These are phyloP conservation scores for Solanum raphanifolium DNA, from an alignment of 257 asterid genomes.

Conservation along the genomic window DNA sequence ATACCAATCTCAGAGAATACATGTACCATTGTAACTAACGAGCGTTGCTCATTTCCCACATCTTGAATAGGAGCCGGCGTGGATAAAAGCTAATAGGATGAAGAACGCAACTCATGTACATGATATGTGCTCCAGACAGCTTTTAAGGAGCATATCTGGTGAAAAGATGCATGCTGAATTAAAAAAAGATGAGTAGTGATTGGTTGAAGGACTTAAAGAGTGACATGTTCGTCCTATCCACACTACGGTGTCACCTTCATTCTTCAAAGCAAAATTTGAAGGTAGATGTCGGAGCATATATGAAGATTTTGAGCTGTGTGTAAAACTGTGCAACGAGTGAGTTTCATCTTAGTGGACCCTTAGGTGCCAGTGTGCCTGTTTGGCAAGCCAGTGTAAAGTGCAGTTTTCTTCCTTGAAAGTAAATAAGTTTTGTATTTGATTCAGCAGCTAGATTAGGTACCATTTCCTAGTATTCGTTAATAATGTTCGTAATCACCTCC, in stretches of 20 bases:
- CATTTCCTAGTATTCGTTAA: neutral
- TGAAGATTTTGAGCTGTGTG: neutral
- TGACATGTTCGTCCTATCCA: neutral
- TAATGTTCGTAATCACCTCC: neutral
- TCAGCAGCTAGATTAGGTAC: neutral
- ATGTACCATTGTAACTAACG: neutral
- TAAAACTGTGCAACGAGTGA: neutral
- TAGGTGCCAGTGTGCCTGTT: neutral
- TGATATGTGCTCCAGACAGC: conserved; percentile 62
- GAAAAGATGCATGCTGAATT: conserved; percentile 27
- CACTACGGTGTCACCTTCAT: neutral
- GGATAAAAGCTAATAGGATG: conserved; percentile 79
- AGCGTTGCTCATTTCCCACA: neutral
- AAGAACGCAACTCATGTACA: conserved; percentile 73
- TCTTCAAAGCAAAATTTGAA: neutral
- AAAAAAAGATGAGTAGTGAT: conserved; percentile 22
- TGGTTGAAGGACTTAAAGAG: neutral
- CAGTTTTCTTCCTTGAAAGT: neutral
- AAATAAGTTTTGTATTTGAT: neutral
- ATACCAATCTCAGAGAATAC: neutral
- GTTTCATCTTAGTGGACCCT: neutral
- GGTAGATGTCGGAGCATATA: neutral
- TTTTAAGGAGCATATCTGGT: conserved; percentile 64
- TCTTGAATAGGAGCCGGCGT: conserved; percentile 63
- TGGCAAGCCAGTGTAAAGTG: neutral